Evolutionary conservation across 306 rosid genomes (phyloP), one percentile per base, ranked within the genome.

Genomic region (Cicer bijugum): DNA sequence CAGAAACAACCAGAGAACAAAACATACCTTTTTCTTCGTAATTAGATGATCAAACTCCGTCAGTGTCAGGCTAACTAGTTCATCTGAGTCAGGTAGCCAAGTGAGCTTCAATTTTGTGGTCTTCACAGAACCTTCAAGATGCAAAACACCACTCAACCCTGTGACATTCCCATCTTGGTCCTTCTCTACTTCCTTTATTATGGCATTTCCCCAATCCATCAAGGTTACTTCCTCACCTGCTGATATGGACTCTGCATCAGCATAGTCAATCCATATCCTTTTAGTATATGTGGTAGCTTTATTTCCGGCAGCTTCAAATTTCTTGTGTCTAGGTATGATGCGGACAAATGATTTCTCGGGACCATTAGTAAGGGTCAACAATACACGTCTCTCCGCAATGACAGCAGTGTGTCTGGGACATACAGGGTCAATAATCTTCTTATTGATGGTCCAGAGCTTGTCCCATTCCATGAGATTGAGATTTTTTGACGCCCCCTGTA

Each of bases 401-500:
- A 91, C 83, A 3, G 96, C 98, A 64, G 98, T 91, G 78, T 91
- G 96, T 77, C 98, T 83, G 23, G 98, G 96, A 69, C 98, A 93
- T 55, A 93, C 95, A 1, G 98, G 98, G 80, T 93, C 98, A 15
- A 93, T 93, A 58, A 93, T 91, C 85, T 89, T 93, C 79, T 89
- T 93, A 80, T 91, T 93, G 66, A 91, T 88, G 55, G 91, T 91
- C 98, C 97, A 93, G 4, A 93, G 94, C 80, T 93, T 93, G 88
- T 93, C 98, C 97, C 97, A 93, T 73, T 93, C 98, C 98, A 93
- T 93, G 78, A 93, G 96, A 83, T 93, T 93, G 79, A 93, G 96
- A 82, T 93, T 91, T 82, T 86, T 93, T 0, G 96, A 93, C 3
- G 97, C 98, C 44, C 97, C 98, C 98, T 93, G 78, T 43, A 69